Evolutionary conservation across 495 filamentous ascomycete genomes (phyloP), one percentile per base, ranked within the genome.

Genomic region (Aspergillus kassunensis): DNA sequence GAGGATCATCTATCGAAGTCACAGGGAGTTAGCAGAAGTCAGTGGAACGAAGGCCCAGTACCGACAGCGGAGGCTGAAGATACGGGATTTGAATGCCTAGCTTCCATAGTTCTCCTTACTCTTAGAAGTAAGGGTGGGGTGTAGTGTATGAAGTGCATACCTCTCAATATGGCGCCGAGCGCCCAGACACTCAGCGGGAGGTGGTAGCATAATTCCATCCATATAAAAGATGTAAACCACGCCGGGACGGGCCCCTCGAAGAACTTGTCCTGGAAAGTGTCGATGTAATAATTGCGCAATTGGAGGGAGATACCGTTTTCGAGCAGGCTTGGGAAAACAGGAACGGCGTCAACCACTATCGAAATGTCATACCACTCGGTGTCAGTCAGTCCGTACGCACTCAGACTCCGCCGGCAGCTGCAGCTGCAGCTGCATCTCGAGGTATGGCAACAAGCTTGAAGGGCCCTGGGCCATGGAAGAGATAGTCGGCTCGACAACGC

Each of bases 241-340:
- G 72, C 71, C 0, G 87, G 83, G 2, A 82, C 70, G 16, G 62
- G 55, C 23, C 73, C 72, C 39, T 78, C 75, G 63, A 90, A 87
- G 72, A 91, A 88, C 21, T 83, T 87, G 68, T 96, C 90, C 34
- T 81, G 80, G 72, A 84, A 89, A 7, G 75, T 86, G 12, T 64
- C 51, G 54, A 88, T 75, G 71, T 92, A 91, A 68, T 73, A 86
- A 0, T 66, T 56, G 29, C 84, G 83, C 29, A 89, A 34, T 0
- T 61, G 34, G 31, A 60, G 55, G 44, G 84, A 74, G 60, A 82
- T 63, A 2, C 72, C 55, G 2, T 77, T 72, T 51, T 73, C 74
- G 12, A 88, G 59, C 40, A 67, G 68, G 0, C 69, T 34, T 2
- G 88, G 88, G 57, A 84, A 88, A 34, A 86, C 72, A 25, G 84